Conservation (phyloP, 1,284 basidiomycete species). For the Cutaneotrichosporon sp. region DNA sequence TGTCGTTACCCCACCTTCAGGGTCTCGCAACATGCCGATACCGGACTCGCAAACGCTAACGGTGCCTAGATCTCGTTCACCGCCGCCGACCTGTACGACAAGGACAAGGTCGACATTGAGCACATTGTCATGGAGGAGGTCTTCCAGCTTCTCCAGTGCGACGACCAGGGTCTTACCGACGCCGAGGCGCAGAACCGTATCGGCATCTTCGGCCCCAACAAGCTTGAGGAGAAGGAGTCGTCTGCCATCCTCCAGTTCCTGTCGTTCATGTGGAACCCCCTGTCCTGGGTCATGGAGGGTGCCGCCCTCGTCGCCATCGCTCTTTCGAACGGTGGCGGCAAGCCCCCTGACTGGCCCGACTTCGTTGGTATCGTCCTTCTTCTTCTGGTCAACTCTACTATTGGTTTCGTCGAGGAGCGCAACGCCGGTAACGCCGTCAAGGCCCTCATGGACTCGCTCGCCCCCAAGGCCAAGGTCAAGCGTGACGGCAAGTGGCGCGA, state of each 20-base stretch:
- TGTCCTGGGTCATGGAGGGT: constrained; percentile 99
- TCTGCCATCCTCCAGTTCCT: constrained; percentile 71
- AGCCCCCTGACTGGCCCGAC: constrained; percentile 92
- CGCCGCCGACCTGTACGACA: constrained; percentile 73
- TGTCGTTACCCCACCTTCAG: background rate
- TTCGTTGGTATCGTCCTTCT: constrained; percentile 94
- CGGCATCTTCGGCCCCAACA: constrained; percentile 95
- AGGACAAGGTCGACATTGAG: constrained; percentile 98
- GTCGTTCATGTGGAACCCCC: constrained; percentile 97
- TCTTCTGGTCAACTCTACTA: constrained; percentile 88
- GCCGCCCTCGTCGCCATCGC: constrained; percentile 94
- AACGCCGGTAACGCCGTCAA: constrained; percentile 98
- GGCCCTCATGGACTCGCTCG: constrained; percentile 97
- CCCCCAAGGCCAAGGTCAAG: constrained; percentile 90
- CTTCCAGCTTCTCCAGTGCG: constrained; percentile 86
- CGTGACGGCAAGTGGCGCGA: constrained; percentile 78
- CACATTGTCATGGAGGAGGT: constrained; percentile 95
- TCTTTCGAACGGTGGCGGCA: constrained; percentile 80
- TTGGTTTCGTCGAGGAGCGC: constrained; percentile 97
- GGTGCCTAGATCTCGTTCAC: constrained; percentile 42
- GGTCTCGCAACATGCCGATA: no score
- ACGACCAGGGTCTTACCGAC: constrained; percentile 66
- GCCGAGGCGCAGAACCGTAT: constrained; percentile 78
- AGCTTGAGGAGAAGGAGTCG: constrained; percentile 83
- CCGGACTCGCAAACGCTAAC: background rate